phyloP scores from a whole-genome alignment of 108 stramenopile genomes.

The Fragilaria crotonensis region DNA sequence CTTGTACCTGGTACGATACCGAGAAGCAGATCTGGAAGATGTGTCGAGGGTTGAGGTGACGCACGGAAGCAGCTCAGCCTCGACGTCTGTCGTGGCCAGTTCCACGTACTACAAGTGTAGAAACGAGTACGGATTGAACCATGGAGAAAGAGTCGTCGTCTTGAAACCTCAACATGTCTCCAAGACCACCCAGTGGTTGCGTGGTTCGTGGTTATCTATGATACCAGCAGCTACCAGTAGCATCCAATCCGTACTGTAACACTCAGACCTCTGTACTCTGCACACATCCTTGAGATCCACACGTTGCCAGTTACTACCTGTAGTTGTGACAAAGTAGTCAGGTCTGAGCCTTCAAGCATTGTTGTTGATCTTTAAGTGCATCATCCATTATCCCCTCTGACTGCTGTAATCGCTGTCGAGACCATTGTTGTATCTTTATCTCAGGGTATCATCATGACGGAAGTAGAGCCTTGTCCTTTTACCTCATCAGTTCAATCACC shows the following conservation, averaged over 20 bases:
- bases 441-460: not conserved
- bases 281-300: no score
- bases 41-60: no score
- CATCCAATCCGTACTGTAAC: not conserved
- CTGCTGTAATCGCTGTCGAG: not conserved
- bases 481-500: not conserved
- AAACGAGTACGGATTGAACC: not conserved
- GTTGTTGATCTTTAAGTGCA: no score
- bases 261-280: not conserved
- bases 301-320: no score
- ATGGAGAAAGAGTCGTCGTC: not conserved
- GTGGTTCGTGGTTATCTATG: not conserved
- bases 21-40: not conserved
- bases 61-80: no score
- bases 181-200: no score
- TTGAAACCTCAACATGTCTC: not conserved
- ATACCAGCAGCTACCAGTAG: not conserved
- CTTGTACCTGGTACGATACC: not conserved
- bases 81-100: conserved; percentile 1
- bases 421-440: not conserved
- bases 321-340: no score
- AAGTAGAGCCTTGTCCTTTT: not conserved
- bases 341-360: no score
- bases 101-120: not conserved
- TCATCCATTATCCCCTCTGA: no score